Conservation (phyloP, 768 basidiomycete species). For the Leccinum imitatum region DNA sequence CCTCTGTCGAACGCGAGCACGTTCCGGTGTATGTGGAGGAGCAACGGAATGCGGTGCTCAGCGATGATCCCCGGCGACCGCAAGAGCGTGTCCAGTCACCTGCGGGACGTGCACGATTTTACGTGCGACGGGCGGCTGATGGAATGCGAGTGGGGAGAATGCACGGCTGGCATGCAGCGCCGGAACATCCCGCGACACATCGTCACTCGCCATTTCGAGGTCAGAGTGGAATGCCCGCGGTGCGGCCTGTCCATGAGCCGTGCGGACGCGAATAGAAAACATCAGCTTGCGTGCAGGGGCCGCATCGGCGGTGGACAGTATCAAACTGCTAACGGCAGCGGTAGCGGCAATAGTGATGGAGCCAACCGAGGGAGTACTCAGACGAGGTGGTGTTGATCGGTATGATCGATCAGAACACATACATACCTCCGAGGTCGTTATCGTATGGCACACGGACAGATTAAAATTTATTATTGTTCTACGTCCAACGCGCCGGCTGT, state of each 20-base stretch:
- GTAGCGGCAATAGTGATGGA: neutral
- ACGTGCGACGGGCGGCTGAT: constrained; percentile 14
- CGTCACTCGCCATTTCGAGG: constrained; percentile 22
- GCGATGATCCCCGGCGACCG: constrained; percentile 19
- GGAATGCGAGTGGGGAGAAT: constrained; percentile 20
- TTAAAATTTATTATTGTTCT: neutral
- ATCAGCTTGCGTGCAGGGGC: constrained; percentile 14
- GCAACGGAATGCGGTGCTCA: constrained; percentile 8
- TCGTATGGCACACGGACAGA: neutral
- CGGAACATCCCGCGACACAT: constrained; percentile 29
- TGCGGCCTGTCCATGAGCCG: constrained; percentile 23
- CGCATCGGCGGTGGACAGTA: neutral
- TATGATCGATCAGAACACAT: neutral
- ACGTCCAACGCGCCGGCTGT: too few species aligned
- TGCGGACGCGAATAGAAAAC: constrained; percentile 27
- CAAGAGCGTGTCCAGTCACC: constrained; percentile 20
- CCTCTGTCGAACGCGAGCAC: neutral
- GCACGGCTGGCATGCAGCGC: constrained; percentile 20
- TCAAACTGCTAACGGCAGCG: neutral
- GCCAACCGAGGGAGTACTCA: constrained; percentile 3
- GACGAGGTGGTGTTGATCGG: neutral
- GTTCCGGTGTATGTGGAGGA: constrained; percentile 26
- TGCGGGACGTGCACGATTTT: constrained; percentile 22
- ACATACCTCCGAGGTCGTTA: neutral
- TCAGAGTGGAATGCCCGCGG: constrained; percentile 18